Percentiles rank a stretch among this genome's conserved stretches.
These are phyloP conservation scores for Ceratobasidium theobromae DNA, from an alignment of 1,284 basidiomycete species.

Conservation along the genomic window DNA sequence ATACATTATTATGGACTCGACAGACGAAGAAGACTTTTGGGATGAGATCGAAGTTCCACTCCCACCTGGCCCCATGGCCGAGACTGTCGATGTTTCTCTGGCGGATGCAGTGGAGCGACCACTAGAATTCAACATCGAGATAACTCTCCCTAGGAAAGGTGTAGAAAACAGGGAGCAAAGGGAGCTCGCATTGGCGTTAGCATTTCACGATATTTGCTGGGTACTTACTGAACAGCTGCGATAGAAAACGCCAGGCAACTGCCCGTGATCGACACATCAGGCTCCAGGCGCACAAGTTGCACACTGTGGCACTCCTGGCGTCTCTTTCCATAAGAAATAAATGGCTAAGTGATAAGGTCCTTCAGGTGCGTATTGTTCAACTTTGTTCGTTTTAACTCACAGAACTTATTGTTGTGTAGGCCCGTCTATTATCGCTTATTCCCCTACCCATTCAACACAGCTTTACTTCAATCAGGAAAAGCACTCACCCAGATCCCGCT, in stretches of 20 bases:
- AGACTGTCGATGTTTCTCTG: conserved; percentile 15
- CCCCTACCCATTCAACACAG: conserved; percentile 77
- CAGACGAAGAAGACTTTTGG: conserved; percentile 27
- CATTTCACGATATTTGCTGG: not conserved
- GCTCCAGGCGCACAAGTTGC: conserved; percentile 82
- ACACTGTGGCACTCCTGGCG: conserved; percentile 76
- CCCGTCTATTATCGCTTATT: conserved; percentile 79
- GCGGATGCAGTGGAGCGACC: conserved; percentile 7
- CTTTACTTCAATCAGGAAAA: conserved; percentile 78
- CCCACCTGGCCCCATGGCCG: not conserved
- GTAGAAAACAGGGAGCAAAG: conserved; percentile 10
- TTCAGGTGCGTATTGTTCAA: conserved; percentile 62
- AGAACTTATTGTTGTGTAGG: conserved; percentile 52
- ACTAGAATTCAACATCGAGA: conserved; percentile 28
- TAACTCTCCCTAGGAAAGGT: conserved; percentile 22
- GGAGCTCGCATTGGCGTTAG: conserved; percentile 12
- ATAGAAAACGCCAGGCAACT: conserved; percentile 28
- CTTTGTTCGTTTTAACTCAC: conserved; percentile 1
- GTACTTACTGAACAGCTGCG: not conserved
- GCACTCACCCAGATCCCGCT: conserved; percentile 75
- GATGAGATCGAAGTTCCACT: conserved; percentile 28
- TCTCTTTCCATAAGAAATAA: conserved; percentile 77
- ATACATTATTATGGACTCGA: conserved; percentile 1
- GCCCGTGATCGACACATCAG: conserved; percentile 66
- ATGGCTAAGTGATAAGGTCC: conserved; percentile 79